Evolutionary conservation across 2,329 filamentous ascomycete species (phyloP), one percentile per base, ranked within the genome.

Genomic region (Talaromyces marneffei): DNA sequence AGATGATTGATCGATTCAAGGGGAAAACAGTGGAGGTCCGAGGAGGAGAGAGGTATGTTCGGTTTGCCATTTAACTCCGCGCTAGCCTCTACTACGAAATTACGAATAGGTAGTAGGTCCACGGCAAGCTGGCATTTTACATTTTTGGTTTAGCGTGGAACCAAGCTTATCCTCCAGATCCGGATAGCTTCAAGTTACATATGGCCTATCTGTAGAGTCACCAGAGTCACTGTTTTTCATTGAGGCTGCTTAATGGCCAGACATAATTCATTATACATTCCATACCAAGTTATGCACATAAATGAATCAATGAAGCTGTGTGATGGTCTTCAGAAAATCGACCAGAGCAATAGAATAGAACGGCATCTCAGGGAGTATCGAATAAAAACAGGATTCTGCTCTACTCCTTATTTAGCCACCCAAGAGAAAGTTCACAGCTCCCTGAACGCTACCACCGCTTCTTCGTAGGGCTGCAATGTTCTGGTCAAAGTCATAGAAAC

Each of bases 401-500:
- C n/a, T 31, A 57, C 9, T 31, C 35, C 10, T 23, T 7, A 7
- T 7, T 33, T 68, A 66, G 62, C 72, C 68, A 64, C 66, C 75
- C 54, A 78, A 66, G 4, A 78, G 67, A 66, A 77, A 76, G 54
- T 78, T 75, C 56, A 78, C 70, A 2, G 76, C 94, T 10, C 93
- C 94, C 74, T 97, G 92, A 42, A 97, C 94, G 73, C 90, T 97
- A 10, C 94, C 94, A 8, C 94, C 94, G 63, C 90, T 91, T 69
- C 93, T 85, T 74, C 93, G 84, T 70, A 99, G 78, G 4, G 94
- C 94, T 60, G 89, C 87, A 33, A 99, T 86, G 68, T 99, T 99
- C 67, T 90, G 81, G 57, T 99, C 93, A 71, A 97, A 99, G 72
- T 99, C 92, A 73, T 87, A 96, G 78, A 99, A 99, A 2, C 94